These are phyloP conservation scores for Verticillium klebahnii DNA, from an alignment of 2,329 filamentous ascomycete species.

Conservation along the genomic window DNA sequence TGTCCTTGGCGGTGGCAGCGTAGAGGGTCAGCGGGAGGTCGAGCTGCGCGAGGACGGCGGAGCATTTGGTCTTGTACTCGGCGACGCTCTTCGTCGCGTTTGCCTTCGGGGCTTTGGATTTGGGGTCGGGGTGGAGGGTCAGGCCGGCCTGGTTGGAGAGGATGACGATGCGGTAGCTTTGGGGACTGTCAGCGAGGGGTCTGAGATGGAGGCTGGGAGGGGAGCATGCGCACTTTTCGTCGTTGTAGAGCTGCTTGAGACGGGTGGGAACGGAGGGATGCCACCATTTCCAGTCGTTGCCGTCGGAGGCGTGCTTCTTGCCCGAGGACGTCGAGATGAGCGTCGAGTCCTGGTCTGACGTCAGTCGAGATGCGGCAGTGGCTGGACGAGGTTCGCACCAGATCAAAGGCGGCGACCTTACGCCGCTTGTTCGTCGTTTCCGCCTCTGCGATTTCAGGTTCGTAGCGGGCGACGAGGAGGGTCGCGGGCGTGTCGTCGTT, in stretches of 20 bases:
- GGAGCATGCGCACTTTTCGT: constrained; percentile 53
- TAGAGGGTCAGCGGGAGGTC: constrained; percentile 77
- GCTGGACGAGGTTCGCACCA: constrained; percentile 35
- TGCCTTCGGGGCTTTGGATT: constrained; percentile 58
- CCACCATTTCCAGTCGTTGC: constrained; percentile 95
- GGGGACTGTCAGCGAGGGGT: background rate
- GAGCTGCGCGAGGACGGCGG: constrained; percentile 63
- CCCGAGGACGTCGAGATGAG: constrained; percentile 77
- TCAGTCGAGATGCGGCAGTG: background rate
- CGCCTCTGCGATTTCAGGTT: constrained; percentile 34
- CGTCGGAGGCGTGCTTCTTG: constrained; percentile 67
- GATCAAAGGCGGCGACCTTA: constrained; percentile 70
- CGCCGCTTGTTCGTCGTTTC: constrained; percentile 28
- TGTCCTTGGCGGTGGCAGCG: constrained; percentile 78
- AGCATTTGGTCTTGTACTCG: constrained; percentile 80
- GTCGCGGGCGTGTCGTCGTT: constrained; percentile 45
- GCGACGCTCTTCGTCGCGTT: constrained; percentile 56
- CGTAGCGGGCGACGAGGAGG: constrained; percentile 72
- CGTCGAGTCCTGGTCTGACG: constrained; percentile 69
- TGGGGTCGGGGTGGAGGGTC: constrained; percentile 68
- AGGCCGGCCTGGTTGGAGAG: constrained; percentile 88
- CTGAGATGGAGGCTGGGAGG: background rate
- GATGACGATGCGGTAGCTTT: constrained; percentile 72
- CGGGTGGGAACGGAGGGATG: constrained; percentile 62
- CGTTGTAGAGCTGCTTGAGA: constrained; percentile 60